Base-by-base conservation (phyloP, 176 grass and related monocot genomes). In the Oropetium thomaeum region DNA sequence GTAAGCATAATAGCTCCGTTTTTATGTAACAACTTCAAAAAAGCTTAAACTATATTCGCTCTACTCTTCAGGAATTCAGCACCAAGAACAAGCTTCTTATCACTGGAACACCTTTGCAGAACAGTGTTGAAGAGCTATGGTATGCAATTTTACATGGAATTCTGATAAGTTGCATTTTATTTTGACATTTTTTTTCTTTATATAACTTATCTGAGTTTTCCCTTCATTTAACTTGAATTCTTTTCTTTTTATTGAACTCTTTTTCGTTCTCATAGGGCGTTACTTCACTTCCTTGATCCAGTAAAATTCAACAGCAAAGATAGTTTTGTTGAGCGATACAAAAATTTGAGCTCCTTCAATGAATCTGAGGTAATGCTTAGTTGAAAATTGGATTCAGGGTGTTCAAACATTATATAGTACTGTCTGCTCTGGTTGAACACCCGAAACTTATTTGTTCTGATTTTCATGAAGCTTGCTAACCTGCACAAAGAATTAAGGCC, bases 31-130 rank as follows among this genome's bases (percentile, higher is more conserved):
- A 33, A 35, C 30, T 63, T 7, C 1, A 14, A 82, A 16, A 64
- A 72, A 65, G 66, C 77, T 85, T 33, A 65, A 37, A 53, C 47
- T 65, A 26, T 51, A 2, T 79, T 60, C 22, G 19, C 70, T 41
- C 64, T 53, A 26, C 31, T 13, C 2, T 15, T 34, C 84, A 99
- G 96, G 96, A 99, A 84, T 99, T 99, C 79, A 99, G 86, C 72
- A 99, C 91, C 10, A 99, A 95, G 67, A 99, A 99, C 83, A 99
- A 99, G 69, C 87, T 99, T 63, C 96, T 99, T 66, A 99, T 99
- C 38, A 99, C 96, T 79, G 96, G 96, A 12, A 99, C 96, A 47
- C 96, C 96, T 67, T 87, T 99, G 86, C 96, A 99, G 82, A 99
- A 99, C 77, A 99, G 91, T 62, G 96, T 99, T 28, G 96, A 99